Percentiles rank a stretch among this genome's conserved stretches.
Evolutionary conservation across 2,329 filamentous ascomycete genomes (phyloP).

Genomic region (Sporothrix pallida): DNA sequence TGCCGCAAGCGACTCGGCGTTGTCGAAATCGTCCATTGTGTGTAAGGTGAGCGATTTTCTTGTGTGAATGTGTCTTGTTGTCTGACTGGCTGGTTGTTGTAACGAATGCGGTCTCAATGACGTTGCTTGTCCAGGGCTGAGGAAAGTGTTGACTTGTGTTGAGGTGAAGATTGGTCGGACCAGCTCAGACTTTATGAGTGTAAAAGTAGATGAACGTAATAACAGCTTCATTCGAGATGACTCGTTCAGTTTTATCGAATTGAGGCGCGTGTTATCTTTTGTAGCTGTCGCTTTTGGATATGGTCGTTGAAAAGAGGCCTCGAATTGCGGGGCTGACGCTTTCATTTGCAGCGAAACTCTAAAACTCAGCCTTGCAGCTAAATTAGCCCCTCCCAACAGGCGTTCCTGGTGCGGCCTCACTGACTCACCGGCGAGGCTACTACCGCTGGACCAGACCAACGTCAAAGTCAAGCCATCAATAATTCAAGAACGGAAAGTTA

Average conservation of each 20-base stretch:
- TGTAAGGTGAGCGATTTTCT: neutral
- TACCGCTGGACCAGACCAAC: neutral
- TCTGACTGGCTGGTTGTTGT: neutral
- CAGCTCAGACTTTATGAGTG: neutral
- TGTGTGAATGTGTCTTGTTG: neutral
- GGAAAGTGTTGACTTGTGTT: too few relatives aligned
- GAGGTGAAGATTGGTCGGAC: neutral
- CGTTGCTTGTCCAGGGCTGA: too few relatives aligned
- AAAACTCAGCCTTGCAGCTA: slow-evolving; percentile 14
- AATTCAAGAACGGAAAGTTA: neutral
- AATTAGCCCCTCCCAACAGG: neutral
- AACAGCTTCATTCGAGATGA: neutral
- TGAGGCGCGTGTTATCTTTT: neutral
- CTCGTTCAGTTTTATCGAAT: neutral
- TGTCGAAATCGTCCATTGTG: slow-evolving; percentile 34
- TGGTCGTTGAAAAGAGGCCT: neutral
- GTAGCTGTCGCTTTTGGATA: neutral
- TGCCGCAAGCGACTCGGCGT: slow-evolving; percentile 37
- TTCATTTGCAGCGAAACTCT: neutral
- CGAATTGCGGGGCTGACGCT: neutral
- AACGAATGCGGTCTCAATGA: too few relatives aligned
- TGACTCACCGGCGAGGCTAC: slow-evolving; percentile 12
- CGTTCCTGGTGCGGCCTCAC: neutral
- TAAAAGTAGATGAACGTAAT: neutral
- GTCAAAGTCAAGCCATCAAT: too few relatives aligned